A percentile compares a stretch with the other conserved stretches of the same genome.
Evolutionary conservation across 2,329 filamentous ascomycete genomes (phyloP).

Genomic region (Neofusicoccum kwambonambiense): DNA sequence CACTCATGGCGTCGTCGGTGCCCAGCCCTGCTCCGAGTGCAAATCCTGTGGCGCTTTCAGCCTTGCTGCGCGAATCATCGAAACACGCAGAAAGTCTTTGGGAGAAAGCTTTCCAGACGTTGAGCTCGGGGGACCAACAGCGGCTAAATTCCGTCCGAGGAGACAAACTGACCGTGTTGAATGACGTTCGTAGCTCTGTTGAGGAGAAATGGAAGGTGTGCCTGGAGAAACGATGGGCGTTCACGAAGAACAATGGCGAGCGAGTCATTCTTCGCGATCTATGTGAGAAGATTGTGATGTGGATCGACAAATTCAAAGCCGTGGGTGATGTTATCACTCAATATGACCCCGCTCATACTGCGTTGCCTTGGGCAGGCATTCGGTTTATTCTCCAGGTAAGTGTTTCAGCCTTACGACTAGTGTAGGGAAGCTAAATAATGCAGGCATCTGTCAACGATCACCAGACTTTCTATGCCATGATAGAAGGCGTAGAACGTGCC

Average conservation of each 20-base stretch:
- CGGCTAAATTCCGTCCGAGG: too few relatives aligned
- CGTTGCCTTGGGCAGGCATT: slow-evolving; percentile 34
- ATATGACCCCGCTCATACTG: slow-evolving; percentile 33
- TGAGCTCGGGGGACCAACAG: too few relatives aligned
- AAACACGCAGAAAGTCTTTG: too few relatives aligned
- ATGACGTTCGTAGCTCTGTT: slow-evolving; percentile 16
- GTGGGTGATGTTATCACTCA: slow-evolving; percentile 32
- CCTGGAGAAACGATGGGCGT: not conserved
- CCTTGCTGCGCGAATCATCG: too few relatives aligned
- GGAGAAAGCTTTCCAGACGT: too few relatives aligned
- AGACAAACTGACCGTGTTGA: too few relatives aligned
- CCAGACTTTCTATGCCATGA: not conserved
- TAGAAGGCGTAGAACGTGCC: slow-evolving; percentile 20
- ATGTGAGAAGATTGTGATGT: slow-evolving; percentile 28
- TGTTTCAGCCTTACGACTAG: not conserved
- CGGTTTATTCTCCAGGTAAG: slow-evolving; percentile 33
- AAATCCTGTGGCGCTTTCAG: too few relatives aligned
- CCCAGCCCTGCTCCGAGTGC: too few relatives aligned
- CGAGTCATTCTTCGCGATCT: slow-evolving; percentile 30
- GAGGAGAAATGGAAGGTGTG: not conserved
- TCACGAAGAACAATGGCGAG: not conserved
- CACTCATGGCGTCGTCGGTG: too few relatives aligned
- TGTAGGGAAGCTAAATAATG: not conserved
- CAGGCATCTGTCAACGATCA: slow-evolving; percentile 13
- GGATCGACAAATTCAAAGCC: slow-evolving; percentile 30